Conservation (phyloP, 1,284 basidiomycete genomes). For the Cryptococcus depauperatus region DNA sequence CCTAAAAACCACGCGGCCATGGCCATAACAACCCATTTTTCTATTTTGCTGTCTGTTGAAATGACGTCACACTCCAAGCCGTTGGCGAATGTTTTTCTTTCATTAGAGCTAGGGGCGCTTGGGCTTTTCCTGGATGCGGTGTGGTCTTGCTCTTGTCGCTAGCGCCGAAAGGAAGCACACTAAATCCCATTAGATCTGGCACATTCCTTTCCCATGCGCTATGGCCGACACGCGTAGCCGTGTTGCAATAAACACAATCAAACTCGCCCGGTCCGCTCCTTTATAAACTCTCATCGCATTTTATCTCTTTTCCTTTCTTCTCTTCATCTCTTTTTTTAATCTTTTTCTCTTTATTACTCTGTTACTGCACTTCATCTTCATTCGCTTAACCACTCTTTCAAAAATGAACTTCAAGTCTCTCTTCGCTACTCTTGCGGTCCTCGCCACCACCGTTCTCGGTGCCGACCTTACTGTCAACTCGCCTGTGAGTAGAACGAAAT, state of each 20-base stretch:
- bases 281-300: slow-evolving; percentile 1
- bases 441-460: slow-evolving; percentile 44
- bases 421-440: slow-evolving; percentile 16
- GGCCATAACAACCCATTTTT: too few relatives aligned
- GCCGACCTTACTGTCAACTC: slow-evolving; percentile 53
- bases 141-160: too few relatives aligned
- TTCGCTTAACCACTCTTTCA: neutral
- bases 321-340: slow-evolving; percentile 1
- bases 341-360: neutral
- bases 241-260: slow-evolving; percentile 4
- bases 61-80: too few relatives aligned
- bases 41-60: too few relatives aligned
- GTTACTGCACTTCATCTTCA: neutral
- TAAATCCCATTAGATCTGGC: neutral
- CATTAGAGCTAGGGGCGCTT: too few relatives aligned
- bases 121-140: neutral
- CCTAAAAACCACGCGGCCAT: too few relatives aligned
- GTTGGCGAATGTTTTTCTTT: too few relatives aligned
- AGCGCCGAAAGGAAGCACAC: too few relatives aligned
- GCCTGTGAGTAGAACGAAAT: slow-evolving; percentile 41
- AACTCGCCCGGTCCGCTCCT: neutral
- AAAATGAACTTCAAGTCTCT: slow-evolving; percentile 22
- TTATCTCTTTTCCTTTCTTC: slow-evolving; percentile 7
- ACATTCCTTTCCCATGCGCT: too few relatives aligned
- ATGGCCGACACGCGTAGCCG: too few relatives aligned